Percentiles rank a stretch among this genome's conserved stretches.
phyloP scores from a whole-genome alignment of 139 green algal genomes.

The Chlorella sp. region DNA sequence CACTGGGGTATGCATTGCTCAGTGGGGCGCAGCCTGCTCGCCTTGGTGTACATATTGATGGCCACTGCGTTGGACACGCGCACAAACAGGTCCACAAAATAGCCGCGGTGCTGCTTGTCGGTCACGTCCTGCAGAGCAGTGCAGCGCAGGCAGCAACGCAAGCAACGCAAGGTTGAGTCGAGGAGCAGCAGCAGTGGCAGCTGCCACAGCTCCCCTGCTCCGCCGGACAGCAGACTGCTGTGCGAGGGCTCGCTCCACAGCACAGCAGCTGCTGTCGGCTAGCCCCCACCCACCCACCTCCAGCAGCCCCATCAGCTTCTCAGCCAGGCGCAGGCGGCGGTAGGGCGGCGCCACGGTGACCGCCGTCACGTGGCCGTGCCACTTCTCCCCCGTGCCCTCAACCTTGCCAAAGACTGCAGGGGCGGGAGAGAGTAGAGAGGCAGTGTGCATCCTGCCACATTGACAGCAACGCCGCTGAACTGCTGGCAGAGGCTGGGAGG shows the following conservation, averaged over 20 bases:
- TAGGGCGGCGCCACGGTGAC: constrained; percentile 94
- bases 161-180: too few species aligned
- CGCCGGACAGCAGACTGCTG: too few species aligned
- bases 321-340: constrained; percentile 83
- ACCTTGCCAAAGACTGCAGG: constrained; percentile 91
- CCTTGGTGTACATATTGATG: constrained; percentile 95
- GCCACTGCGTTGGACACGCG: constrained; percentile 90
- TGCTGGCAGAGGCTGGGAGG: too few species aligned
- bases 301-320: constrained; percentile 93
- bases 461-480: too few species aligned
- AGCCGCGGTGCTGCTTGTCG: constrained; percentile 79
- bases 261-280: too few species aligned
- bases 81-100: constrained; percentile 99
- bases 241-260: too few species aligned
- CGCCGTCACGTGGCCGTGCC: constrained; percentile 98
- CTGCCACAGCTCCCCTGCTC: too few species aligned
- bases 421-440: neutral
- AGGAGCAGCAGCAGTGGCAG: too few species aligned
- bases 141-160: too few species aligned
- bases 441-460: too few species aligned
- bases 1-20: too few species aligned
- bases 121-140: constrained; percentile 76
- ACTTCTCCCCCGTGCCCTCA: constrained; percentile 87
- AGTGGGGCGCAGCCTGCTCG: neutral
- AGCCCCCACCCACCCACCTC: too few species aligned